phyloP scores from a whole-genome alignment of 345 rosid genomes.

The Bretschneidera sinensis region DNA sequence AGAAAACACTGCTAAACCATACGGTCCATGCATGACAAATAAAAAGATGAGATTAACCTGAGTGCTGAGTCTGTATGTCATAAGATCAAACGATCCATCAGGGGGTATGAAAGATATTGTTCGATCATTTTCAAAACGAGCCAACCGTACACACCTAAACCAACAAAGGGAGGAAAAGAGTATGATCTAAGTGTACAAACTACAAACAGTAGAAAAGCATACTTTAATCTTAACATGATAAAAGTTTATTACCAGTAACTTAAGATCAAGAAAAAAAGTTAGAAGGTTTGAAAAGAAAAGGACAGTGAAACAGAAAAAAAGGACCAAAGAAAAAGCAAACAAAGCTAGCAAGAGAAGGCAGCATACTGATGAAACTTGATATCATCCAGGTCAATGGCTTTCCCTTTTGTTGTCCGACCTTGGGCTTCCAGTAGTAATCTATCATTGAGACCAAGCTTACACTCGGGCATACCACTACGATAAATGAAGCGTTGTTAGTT shows the following conservation, averaged over 20 bases:
- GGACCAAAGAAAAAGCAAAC: too few species aligned
- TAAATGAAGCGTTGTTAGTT: not conserved
- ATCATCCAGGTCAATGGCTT: slow-evolving; percentile 81
- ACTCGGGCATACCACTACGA: slow-evolving; percentile 81
- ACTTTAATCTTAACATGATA: not conserved
- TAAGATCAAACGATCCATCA: slow-evolving; percentile 72
- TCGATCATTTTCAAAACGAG: slow-evolving; percentile 73
- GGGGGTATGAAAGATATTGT: slow-evolving; percentile 79
- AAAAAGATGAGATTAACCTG: slow-evolving; percentile 34
- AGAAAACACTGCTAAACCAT: not conserved
- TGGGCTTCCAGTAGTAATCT: slow-evolving; percentile 76
- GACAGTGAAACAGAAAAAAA: slow-evolving; percentile 2
- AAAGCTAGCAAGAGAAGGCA: slow-evolving; percentile 2
- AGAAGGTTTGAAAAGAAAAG: not conserved
- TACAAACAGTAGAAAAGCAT: not conserved
- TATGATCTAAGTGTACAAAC: not conserved
- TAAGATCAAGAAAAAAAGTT: too few species aligned
- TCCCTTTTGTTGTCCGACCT: slow-evolving; percentile 69
- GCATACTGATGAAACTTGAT: slow-evolving; percentile 82
- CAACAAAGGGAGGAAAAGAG: not conserved
- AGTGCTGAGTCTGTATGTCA: slow-evolving; percentile 74
- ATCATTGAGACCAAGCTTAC: slow-evolving; percentile 80
- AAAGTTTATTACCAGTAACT: not conserved
- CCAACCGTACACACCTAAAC: slow-evolving; percentile 72
- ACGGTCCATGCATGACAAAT: too few species aligned